Evolutionary conservation across 2,329 filamentous ascomycete genomes (phyloP).

Genomic region (Beauveria sp.): DNA sequence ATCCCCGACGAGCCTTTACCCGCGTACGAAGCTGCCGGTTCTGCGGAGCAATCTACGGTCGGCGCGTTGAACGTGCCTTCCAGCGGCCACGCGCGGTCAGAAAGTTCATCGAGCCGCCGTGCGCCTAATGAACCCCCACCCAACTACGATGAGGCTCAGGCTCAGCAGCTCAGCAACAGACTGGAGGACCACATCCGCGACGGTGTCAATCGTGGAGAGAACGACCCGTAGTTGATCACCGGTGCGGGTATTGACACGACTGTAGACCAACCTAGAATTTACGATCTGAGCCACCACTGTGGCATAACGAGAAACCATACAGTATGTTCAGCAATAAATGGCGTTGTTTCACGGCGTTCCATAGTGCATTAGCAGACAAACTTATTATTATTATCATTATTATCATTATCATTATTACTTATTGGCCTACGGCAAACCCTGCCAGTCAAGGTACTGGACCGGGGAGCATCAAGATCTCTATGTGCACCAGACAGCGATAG

Average conservation of each 20-base stretch:
- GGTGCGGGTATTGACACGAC: background rate
- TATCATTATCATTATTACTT: too few relatives aligned
- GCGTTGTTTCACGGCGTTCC: background rate
- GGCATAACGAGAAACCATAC: background rate
- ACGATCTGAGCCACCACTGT: background rate
- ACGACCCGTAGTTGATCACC: constrained; percentile 19
- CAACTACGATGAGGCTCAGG: constrained; percentile 85
- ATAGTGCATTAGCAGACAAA: background rate
- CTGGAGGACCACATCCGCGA: constrained; percentile 66
- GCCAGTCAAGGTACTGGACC: background rate
- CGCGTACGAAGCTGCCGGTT: constrained; percentile 62
- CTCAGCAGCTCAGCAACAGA: constrained; percentile 50
- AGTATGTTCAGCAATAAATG: constrained; percentile 2
- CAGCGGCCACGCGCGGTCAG: constrained; percentile 24
- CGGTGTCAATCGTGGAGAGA: constrained; percentile 55
- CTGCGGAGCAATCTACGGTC: constrained; percentile 23
- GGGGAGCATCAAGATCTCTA: too few relatives aligned
- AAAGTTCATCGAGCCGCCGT: constrained; percentile 30
- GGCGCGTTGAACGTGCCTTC: constrained; percentile 16
- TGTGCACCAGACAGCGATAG: too few relatives aligned
- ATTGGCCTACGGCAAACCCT: background rate
- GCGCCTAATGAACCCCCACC: constrained; percentile 73
- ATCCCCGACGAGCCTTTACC: constrained; percentile 82
- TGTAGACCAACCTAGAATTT: constrained; percentile 1
- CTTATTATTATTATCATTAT: background rate